Evolutionary conservation across 352 stramenopile genomes (phyloP).

Genomic region (Phytopythium boreale): DNA sequence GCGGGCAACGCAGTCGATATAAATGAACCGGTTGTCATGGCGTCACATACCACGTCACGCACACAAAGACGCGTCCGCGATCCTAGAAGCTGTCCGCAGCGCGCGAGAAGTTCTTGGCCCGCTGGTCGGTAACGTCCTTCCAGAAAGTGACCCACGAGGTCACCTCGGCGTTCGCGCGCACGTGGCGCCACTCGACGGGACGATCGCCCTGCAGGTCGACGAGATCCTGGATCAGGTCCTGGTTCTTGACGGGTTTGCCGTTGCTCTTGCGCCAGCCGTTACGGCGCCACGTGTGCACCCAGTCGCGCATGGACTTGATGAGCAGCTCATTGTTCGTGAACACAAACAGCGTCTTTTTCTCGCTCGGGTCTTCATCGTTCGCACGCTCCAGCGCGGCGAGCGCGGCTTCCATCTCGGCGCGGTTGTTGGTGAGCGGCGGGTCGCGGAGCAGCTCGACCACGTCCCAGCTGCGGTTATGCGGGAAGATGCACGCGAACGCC

Average conservation of each 20-base stretch:
- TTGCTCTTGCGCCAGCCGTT: slow-evolving; percentile 16
- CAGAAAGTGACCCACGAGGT: slow-evolving; percentile 13
- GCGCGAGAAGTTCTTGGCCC: slow-evolving; percentile 5
- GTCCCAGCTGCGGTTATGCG: background rate
- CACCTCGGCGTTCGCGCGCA: slow-evolving; percentile 7
- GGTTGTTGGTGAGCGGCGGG: slow-evolving; percentile 9
- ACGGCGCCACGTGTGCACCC: slow-evolving; percentile 15
- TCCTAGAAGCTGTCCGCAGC: background rate
- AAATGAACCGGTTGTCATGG: background rate
- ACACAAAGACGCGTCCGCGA: too few relatives aligned
- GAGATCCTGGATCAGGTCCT: slow-evolving; percentile 14
- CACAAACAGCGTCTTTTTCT: slow-evolving; percentile 14
- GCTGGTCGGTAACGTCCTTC: slow-evolving; percentile 13
- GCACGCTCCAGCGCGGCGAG: slow-evolving; percentile 12
- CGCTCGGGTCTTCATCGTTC: slow-evolving; percentile 12
- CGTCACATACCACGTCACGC: background rate
- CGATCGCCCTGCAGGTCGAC: slow-evolving; percentile 10
- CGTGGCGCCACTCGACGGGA: slow-evolving; percentile 12
- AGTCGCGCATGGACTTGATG: slow-evolving; percentile 16
- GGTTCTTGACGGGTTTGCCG: slow-evolving; percentile 13
- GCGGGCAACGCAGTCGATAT: background rate
- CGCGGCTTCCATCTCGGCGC: slow-evolving; percentile 15
- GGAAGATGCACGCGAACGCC: slow-evolving; percentile 6
- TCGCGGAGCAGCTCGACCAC: background rate
- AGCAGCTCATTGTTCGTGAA: slow-evolving; percentile 16